Evolutionary conservation across 345 rosid species (phyloP).

Genomic region (Ceriops tagal): DNA sequence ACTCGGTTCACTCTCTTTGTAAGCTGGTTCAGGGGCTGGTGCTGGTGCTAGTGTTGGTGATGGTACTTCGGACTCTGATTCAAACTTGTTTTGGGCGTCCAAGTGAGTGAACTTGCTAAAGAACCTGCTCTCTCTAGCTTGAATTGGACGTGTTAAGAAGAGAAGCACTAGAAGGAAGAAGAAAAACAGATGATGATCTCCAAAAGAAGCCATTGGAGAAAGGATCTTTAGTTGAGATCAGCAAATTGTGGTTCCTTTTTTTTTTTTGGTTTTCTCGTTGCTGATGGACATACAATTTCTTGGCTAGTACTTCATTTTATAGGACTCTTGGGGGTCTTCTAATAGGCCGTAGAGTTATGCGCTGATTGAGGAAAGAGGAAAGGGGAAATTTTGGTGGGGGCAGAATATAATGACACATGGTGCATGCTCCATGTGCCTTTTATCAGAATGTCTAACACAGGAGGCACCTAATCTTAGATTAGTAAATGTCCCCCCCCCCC

Average conservation of each 20-base stretch:
- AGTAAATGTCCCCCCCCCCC: not conserved
- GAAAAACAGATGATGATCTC: not conserved
- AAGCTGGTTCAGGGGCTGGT: conserved; percentile 7
- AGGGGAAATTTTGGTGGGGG: conserved; percentile 34
- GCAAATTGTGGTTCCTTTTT: not conserved
- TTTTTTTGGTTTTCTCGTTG: not conserved
- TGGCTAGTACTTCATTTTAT: not conserved
- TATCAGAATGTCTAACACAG: conserved; percentile 15
- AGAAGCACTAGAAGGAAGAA: conserved; percentile 24
- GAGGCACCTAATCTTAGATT: conserved; percentile 10
- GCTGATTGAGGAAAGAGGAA: conserved; percentile 65
- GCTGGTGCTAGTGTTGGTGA: conserved; percentile 10
- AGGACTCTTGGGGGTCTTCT: not conserved
- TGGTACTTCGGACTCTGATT: not conserved
- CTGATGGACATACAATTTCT: not conserved
- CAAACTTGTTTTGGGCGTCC: conserved; percentile 12
- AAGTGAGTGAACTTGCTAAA: conserved; percentile 53
- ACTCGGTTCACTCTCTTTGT: conserved; percentile 15
- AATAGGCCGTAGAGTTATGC: conserved; percentile 37
- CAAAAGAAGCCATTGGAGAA: conserved; percentile 38
- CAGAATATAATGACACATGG: conserved; percentile 19
- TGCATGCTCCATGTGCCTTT: conserved; percentile 38
- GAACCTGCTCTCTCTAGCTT: conserved; percentile 59
- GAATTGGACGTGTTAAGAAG: conserved; percentile 25
- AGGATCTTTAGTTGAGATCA: not conserved